Base-by-base conservation (phyloP, 345 rosid species). In the Clausena lansium region DNA sequence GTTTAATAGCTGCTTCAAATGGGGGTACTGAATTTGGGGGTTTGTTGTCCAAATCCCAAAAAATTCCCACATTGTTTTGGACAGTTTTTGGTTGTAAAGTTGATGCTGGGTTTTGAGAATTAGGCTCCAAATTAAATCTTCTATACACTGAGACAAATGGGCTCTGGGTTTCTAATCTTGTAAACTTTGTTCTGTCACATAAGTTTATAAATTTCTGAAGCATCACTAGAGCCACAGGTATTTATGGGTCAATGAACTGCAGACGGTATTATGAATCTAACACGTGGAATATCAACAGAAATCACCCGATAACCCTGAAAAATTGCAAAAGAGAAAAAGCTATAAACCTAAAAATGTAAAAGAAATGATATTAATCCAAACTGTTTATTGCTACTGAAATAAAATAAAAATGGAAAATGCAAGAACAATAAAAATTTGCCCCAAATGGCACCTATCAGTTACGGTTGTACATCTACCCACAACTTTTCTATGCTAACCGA, bases 231-330 rank as follows among this genome's bases (percentile, higher is more conserved):
- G 19, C 27, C 22, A 20, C 41, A 71, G 3, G 38, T 13, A 7
- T 71, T 32, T 33, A 61, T 74, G 27, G 30, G 39, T 61, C 27
- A 38, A 15, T 65, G n/a, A 32, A n/a, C 52, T n/a, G 25, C 38
- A 75, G 67, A 63, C 22, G 59, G 45, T 14, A 45, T 17, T 17
- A 61, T 74, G 68, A 61, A 74, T 61, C 6, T n/a, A n/a, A 94
- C 98, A 71, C 94, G 88, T 22, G 99, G 99, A 82, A 97, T 93
- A 82, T 97, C 99, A 81, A 94, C 93, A 73, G 99, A 90, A 80
- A 94, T 90, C 62, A 97, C 94, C 66, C 98, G 91, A 81, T 89
- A 97, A 75, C 98, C 99, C 99, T 97, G 86, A 76, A 82, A 54
- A 73, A 69, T 62, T 36, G 70, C 77, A 76, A 72, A 72, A 39